A percentile compares a stretch with the other conserved stretches of the same genome.
Conservation (phyloP, 176 grass and related monocot genomes). For the Melocanna baccifera region DNA sequence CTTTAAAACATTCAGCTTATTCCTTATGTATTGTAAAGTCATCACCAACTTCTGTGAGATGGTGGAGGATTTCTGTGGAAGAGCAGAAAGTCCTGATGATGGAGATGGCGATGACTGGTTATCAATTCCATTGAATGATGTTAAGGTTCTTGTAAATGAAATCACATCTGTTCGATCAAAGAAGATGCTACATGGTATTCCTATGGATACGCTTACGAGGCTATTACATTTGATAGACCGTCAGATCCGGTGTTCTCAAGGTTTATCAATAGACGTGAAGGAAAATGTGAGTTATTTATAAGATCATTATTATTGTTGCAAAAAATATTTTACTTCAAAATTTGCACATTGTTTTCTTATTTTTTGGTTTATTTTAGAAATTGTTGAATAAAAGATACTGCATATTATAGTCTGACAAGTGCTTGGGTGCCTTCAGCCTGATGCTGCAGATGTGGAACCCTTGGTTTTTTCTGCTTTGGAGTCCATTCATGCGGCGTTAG, state of each 20-base stretch:
- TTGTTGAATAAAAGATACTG: constrained; percentile 5
- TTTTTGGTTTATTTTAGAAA: background rate
- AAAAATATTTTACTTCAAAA: background rate
- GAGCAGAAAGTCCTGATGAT: constrained; percentile 71
- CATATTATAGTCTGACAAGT: constrained; percentile 41
- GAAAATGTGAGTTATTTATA: constrained; percentile 66
- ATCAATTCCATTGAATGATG: constrained; percentile 66
- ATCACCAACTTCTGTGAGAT: constrained; percentile 74
- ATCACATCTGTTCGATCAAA: constrained; percentile 74
- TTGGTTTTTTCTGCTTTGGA: constrained; percentile 89
- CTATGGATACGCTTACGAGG: constrained; percentile 70
- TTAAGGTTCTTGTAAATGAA: constrained; percentile 80
- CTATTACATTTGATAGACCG: constrained; percentile 83
- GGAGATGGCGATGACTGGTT: constrained; percentile 69
- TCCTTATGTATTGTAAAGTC: constrained; percentile 49
- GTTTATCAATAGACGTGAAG: constrained; percentile 73
- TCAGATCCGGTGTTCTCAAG: constrained; percentile 88
- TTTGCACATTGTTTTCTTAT: background rate
- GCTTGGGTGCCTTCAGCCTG: constrained; percentile 51
- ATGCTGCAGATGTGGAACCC: constrained; percentile 60
- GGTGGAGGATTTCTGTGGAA: constrained; percentile 87
- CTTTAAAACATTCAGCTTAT: constrained; percentile 12
- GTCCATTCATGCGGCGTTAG: constrained; percentile 76
- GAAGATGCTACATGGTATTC: constrained; percentile 69
- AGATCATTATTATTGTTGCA: background rate